Evolutionary conservation across 768 basidiomycete genomes (phyloP), one percentile per base, ranked within the genome.

Genomic region (Dioszegia crocea): DNA sequence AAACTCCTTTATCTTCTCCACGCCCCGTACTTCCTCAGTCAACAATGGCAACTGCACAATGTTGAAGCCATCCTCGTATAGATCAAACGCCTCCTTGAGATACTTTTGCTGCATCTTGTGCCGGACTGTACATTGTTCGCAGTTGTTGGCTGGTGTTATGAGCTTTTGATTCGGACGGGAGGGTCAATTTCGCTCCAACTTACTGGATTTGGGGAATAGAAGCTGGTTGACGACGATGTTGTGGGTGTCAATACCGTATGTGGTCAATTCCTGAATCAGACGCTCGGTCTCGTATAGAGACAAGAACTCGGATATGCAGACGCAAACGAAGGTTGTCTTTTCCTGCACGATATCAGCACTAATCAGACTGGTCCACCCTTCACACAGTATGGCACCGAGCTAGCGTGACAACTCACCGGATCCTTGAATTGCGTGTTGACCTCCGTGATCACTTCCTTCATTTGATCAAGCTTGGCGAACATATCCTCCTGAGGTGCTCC

Each of bases 381-480:
- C n/a, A n/a, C n/a, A n/a, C n/a, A n/a, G n/a, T n/a, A n/a, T n/a
- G n/a, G n/a, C n/a, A n/a, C n/a, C n/a, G 19, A 50, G 23, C 26
- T 36, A 8, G 24, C 21, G 5, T 19, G 17, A 3, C 11, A 4
- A 82, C 88, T 57, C 66, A 92, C 91, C 0, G 96, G 91, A 78
- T 99, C 93, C 78, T 97, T 98, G 84, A 99, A 99, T 71, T 99
- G 96, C 1, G 89, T 88, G 82, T 98, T 98, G 55, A 99, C 96
- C 76, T 99, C 96, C 14, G 90, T 96, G 69, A 99, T 98, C 60
- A 97, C 87, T 31, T 86, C 88, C 24, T 92, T 84, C 96, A 99
- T 99, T 33, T 86, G 86, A 60, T 99, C 96, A 2, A 99, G 84
- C 78, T 97, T 97, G 21, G 89, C 90, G 69, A 99, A 97, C 91